These are phyloP conservation scores for Talaromyces rugulosus DNA, from an alignment of 2,329 filamentous ascomycete genomes.

Conservation along the genomic window DNA sequence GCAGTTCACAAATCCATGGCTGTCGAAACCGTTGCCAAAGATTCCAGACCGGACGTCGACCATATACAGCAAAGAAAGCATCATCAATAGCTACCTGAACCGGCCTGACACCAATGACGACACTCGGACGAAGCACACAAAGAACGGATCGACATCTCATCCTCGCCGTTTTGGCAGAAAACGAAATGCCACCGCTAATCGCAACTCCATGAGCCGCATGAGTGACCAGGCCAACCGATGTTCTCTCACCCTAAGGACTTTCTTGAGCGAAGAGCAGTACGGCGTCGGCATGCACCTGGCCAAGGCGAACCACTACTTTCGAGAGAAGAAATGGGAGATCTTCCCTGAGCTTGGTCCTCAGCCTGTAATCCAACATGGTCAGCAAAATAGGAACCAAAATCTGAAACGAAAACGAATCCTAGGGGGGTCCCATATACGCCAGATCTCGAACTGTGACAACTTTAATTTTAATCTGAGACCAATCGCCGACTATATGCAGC, in stretches of 20 bases:
- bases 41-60: slow-evolving; percentile 10
- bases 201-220: slow-evolving; percentile 2
- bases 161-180: neutral
- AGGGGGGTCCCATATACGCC: neutral
- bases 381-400: slow-evolving; percentile 3
- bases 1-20: slow-evolving; percentile 21
- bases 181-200: neutral
- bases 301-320: slow-evolving; percentile 33
- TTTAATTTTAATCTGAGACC: slow-evolving; percentile 25
- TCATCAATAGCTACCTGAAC: slow-evolving; percentile 11
- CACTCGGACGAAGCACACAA: neutral
- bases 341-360: slow-evolving; percentile 35
- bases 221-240: slow-evolving; percentile 3
- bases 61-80: slow-evolving; percentile 11
- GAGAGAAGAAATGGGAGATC: slow-evolving; percentile 40
- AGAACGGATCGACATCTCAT: neutral
- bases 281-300: slow-evolving; percentile 18
- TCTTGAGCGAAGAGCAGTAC: slow-evolving; percentile 24
- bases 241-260: slow-evolving; percentile 17
- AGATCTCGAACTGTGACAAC: neutral
- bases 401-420: neutral
- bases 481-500: slow-evolving; percentile 32
- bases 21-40: slow-evolving; percentile 12
- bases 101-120: neutral
- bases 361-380: slow-evolving; percentile 17